Percentiles rank a stretch among this genome's conserved stretches.
Conservation (phyloP, 495 filamentous ascomycete genomes). For the Cenococcum geophilum region DNA sequence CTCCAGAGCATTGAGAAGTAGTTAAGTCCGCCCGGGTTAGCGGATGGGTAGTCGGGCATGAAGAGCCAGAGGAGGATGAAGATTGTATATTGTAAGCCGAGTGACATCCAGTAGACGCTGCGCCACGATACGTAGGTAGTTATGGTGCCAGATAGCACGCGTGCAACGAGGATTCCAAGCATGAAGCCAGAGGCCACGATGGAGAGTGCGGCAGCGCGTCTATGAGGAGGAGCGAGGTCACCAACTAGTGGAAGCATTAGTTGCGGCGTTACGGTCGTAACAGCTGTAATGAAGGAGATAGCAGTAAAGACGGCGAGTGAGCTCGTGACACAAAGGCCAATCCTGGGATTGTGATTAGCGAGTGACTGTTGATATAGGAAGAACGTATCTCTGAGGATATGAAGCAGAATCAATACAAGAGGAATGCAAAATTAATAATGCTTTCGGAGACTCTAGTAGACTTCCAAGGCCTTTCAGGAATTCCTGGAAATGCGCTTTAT, state of each 20-base stretch:
- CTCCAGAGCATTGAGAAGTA: constrained; percentile 62
- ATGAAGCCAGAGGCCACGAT: constrained; percentile 74
- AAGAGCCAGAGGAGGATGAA: constrained; percentile 59
- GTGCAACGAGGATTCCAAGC: constrained; percentile 69
- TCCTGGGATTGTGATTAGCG: constrained; percentile 36
- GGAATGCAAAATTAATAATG: no score
- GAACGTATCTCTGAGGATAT: not conserved
- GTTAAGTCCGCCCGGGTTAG: constrained; percentile 56
- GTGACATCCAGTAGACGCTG: constrained; percentile 72
- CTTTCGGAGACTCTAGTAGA: no score
- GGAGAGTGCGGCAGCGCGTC: constrained; percentile 60
- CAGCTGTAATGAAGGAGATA: constrained; percentile 61
- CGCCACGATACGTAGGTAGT: constrained; percentile 67
- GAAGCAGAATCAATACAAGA: no score
- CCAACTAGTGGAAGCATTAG: constrained; percentile 80
- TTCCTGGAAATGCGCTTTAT: no score
- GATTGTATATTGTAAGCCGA: constrained; percentile 68
- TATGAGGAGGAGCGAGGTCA: constrained; percentile 65
- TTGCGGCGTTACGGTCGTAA: constrained; percentile 81
- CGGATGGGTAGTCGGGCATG: constrained; percentile 75
- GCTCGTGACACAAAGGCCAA: constrained; percentile 64
- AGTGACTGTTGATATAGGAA: not conserved
- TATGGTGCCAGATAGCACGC: constrained; percentile 68
- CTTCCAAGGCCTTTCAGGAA: no score
- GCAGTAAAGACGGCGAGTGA: constrained; percentile 58